phyloP scores from a whole-genome alignment of 371 early-diverging fungal species.

The Mortierella polycephala region DNA sequence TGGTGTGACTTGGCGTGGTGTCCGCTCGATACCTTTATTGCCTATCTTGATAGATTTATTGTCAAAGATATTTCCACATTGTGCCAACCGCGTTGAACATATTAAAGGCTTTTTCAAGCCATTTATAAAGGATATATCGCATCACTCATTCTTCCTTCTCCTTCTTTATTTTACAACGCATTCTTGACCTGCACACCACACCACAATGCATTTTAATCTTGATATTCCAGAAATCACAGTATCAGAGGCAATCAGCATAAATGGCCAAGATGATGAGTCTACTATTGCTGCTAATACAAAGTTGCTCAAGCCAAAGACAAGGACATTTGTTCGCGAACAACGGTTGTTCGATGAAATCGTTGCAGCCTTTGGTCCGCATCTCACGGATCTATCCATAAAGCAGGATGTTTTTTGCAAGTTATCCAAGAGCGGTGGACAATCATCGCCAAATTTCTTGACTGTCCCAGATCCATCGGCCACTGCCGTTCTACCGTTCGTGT shows the following conservation, averaged over 20 bases:
- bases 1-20: conserved; percentile 68
- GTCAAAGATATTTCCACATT: conserved; percentile 44
- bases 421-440: too few species aligned
- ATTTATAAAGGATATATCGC: too few species aligned
- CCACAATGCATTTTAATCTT: too few species aligned
- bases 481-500: neutral
- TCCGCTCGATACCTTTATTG: conserved; percentile 56
- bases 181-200: too few species aligned
- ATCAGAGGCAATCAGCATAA: too few species aligned
- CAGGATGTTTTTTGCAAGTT: conserved; percentile 5
- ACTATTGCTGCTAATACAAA: too few species aligned
- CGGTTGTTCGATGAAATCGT: conserved; percentile 14
- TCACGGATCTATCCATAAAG: conserved; percentile 16
- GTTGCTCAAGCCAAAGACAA: neutral
- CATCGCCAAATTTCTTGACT: neutral
- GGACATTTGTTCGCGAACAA: neutral
- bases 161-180: too few species aligned
- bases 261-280: too few species aligned
- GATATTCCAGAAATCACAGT: too few species aligned
- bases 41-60: conserved; percentile 50
- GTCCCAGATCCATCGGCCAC: neutral
- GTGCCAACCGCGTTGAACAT: conserved; percentile 25
- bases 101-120: too few species aligned
- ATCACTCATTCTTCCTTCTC: too few species aligned
- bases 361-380: conserved; percentile 8